Percentiles rank a stretch among this genome's conserved stretches.
Conservation (phyloP, 1,284 basidiomycete species). For the Ceraceosorus guamensis region DNA sequence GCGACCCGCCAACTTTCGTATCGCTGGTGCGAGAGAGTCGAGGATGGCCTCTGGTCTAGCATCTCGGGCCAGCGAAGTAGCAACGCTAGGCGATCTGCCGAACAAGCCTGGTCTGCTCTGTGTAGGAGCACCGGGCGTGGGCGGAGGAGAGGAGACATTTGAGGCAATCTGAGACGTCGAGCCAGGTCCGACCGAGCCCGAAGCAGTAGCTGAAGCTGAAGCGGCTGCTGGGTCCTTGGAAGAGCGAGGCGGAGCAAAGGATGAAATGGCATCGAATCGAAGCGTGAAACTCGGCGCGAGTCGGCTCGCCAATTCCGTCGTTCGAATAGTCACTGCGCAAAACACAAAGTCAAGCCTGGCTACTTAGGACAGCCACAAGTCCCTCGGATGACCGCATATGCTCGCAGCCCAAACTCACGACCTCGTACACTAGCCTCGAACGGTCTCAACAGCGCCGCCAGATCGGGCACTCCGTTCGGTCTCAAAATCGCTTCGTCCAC, state of each 20-base stretch:
- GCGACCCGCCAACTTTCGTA: background rate
- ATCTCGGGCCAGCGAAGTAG: background rate
- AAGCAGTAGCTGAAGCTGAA: constrained; percentile 5
- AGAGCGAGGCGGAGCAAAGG: constrained; percentile 15
- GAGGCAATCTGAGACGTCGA: constrained; percentile 3
- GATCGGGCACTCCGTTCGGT: constrained; percentile 26
- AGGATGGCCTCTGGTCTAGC: constrained; percentile 17
- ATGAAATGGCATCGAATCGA: constrained; percentile 30
- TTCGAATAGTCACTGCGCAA: constrained; percentile 33
- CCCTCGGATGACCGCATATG: too few species aligned
- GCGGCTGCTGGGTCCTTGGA: constrained; percentile 6
- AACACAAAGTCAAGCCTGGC: background rate
- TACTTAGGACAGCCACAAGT: constrained; percentile 1
- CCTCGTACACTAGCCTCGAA: constrained; percentile 29
- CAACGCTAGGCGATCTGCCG: background rate
- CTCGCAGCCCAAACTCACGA: too few species aligned
- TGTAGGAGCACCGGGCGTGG: background rate
- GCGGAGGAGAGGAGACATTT: constrained; percentile 8
- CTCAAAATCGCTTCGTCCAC: constrained; percentile 21
- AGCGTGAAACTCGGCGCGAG: constrained; percentile 32
- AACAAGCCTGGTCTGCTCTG: constrained; percentile 2
- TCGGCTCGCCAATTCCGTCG: constrained; percentile 38
- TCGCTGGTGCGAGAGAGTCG: constrained; percentile 15
- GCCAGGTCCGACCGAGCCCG: constrained; percentile 6
- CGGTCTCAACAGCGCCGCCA: constrained; percentile 34